Evolutionary conservation across 306 rosid species (phyloP), one percentile per base, ranked within the genome.

Genomic region (Senna siamea): DNA sequence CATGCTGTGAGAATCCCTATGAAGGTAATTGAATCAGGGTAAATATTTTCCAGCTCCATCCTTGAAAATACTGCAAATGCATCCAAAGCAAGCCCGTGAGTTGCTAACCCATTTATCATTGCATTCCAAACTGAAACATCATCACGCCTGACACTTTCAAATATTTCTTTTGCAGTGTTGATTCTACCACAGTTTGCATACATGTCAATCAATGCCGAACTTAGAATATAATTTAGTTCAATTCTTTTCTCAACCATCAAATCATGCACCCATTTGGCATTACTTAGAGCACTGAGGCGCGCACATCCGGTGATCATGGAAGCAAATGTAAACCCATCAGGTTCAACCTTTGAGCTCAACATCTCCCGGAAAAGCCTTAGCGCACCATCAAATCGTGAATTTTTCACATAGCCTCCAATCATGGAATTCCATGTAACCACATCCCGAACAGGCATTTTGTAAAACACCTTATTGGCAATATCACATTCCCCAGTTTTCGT

Each of bases 51-150:
- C 59, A 44, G 10, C 83, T 85, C 86, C 96, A 90, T 88, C 82
- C 78, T 81, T 8, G 87, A 79, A 57, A 90, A 90, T 26, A 86
- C 19, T 15, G 5, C 55, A 10, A 72, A 66, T 7, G 89, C 88
- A 57, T 90, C 90, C 78, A 58, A 50, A 37, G 82, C 87, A 72
- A 83, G 93, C n/a, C 93, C 96, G 5, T 90, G 91, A 73, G 76
- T 75, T 4, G 93, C 96, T 32, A 90, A 72, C 51, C 93, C 93
- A 79, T 83, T 79, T 14, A 90, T 85, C 91, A 90, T 86, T 52
- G 89, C 87, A 76, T 90, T 90, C 93, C 93, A 90, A 81, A 90
- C 84, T 2, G 91, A 90, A 18, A 86, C 84, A 19, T 88, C 80
- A 79, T 78, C 64, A 2, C 66, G 87, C 40, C 3, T 76, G 20